Evolutionary conservation across 306 rosid genomes (phyloP).

Genomic region (Fagus crenata): DNA sequence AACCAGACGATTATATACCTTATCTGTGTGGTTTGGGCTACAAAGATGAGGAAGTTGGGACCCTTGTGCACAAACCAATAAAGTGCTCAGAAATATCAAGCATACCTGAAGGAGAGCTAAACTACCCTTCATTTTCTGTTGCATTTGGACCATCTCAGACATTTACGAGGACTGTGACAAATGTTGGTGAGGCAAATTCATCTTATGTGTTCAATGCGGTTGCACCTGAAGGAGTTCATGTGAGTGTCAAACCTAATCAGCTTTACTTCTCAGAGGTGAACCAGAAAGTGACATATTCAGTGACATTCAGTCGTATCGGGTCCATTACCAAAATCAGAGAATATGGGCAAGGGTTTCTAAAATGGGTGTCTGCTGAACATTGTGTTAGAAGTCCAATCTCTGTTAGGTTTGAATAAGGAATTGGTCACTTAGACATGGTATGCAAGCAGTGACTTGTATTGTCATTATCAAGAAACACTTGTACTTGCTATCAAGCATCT

Average conservation of each 20-base stretch:
- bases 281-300: conserved; percentile 56
- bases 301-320: conserved; percentile 41
- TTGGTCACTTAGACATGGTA: conserved; percentile 6
- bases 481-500: not conserved
- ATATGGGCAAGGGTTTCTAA: conserved; percentile 55
- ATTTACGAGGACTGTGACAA: conserved; percentile 72
- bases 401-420: conserved; percentile 34
- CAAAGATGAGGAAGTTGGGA: conserved; percentile 44
- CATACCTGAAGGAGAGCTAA: conserved; percentile 68
- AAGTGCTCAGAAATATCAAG: conserved; percentile 52
- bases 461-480: conserved; percentile 19
- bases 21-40: conserved; percentile 71
- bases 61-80: conserved; percentile 42
- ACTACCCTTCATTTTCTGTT: conserved; percentile 70
- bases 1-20: conserved; percentile 68
- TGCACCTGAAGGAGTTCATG: conserved; percentile 57
- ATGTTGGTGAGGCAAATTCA: conserved; percentile 60
- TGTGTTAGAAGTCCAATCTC: conserved; percentile 56
- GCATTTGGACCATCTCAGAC: conserved; percentile 53
- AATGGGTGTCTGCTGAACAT: conserved; percentile 50
- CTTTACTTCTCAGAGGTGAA: conserved; percentile 53
- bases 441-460: conserved; percentile 22
- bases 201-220: conserved; percentile 37
- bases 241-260: conserved; percentile 48
- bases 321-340: conserved; percentile 25